These are phyloP conservation scores for Chionographis japonica DNA, from an alignment of 106 monocot species.

Conservation along the genomic window DNA sequence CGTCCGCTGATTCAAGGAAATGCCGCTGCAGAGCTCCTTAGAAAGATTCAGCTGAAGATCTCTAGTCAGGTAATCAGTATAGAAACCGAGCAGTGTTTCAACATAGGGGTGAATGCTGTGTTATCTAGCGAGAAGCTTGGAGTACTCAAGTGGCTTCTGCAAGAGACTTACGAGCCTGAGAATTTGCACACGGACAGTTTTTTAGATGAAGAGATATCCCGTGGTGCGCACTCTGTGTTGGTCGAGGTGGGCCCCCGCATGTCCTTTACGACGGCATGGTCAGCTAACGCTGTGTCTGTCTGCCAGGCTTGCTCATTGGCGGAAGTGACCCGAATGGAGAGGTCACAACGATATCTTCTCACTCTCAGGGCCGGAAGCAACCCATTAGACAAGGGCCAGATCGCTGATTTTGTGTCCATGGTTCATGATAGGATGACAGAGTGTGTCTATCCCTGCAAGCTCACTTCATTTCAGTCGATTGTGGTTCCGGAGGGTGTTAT, in stretches of 20 bases:
- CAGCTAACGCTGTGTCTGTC: conserved; percentile 85
- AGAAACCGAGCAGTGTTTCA: conserved; percentile 92
- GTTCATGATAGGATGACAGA: conserved; percentile 99
- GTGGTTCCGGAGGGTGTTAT: conserved; percentile 57
- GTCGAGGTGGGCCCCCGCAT: conserved; percentile 90
- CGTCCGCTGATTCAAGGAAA: conserved; percentile 59
- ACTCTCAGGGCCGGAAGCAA: conserved; percentile 42
- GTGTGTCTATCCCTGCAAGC: conserved; percentile 66
- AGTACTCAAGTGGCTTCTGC: conserved; percentile 74
- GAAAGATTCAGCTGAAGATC: conserved; percentile 55
- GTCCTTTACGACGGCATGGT: conserved; percentile 92
- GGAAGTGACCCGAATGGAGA: conserved; percentile 76
- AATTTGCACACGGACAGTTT: conserved; percentile 63
- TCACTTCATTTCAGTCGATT: conserved; percentile 43
- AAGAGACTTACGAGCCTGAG: conserved; percentile 85
- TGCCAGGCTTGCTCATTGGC: conserved; percentile 66
- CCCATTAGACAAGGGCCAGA: conserved; percentile 36
- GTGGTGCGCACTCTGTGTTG: conserved; percentile 17
- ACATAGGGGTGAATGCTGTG: conserved; percentile 38
- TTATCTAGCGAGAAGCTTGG: conserved; percentile 56
- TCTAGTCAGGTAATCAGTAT: conserved; percentile 45
- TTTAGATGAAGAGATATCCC: conserved; percentile 47
- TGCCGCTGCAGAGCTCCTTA: conserved; percentile 61
- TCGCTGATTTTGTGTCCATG: conserved; percentile 69
- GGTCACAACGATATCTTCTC: conserved; percentile 73